Base-by-base conservation (phyloP, 768 basidiomycete genomes). In the Pleurotus citrinopileatus region DNA sequence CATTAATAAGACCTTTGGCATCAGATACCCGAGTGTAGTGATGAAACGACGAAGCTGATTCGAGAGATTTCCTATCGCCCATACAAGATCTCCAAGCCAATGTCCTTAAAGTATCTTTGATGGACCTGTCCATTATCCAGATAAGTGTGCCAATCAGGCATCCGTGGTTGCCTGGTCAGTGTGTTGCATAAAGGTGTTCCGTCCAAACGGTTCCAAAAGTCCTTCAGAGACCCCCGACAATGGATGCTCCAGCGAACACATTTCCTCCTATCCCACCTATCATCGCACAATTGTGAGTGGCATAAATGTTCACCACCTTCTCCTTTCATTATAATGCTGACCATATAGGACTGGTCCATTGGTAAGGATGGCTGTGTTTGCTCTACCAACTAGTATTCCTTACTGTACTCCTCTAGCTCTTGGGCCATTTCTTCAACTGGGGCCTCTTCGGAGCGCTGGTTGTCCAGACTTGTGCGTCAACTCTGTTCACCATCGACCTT, bases 401-500 rank as follows among this genome's bases (percentile, higher is more conserved):
- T 9, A 8, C n/a, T 9, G 26, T 12, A n/a, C 42, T n/a, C 22
- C 9, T 26, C 23, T 22, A 61, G 63, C 38, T 61, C 25, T 23
- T 64, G 0, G 63, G 63, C 5, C 54, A 58, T 43, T 34, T 62
- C 3, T 58, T 62, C 40, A 62, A 64, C 32, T 60, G 57, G 57
- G 54, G 54, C 1, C 51, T 64, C 4, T 58, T 60, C 40, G 63
- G 63, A 3, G 54, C 54, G n/a, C 52, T 64, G 28, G 42, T 43
- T 17, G 57, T 65, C 12, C 65, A 67, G 60, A 53, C 57, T n/a
- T 68, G 67, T 68, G 43, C 38, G 63, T 59, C 22, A 22, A n/a
- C 4, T 22, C 34, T 36, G 38, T 34, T 53, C 19, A 28, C 32
- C 43, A 13, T 25, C 12, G 12, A 20, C 15, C 4, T 34, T 22